Evolutionary conservation across 1,139 yeast genomes (phyloP), one percentile per base, ranked within the genome.

Genomic region (Lodderomyces orthopsilosis): DNA sequence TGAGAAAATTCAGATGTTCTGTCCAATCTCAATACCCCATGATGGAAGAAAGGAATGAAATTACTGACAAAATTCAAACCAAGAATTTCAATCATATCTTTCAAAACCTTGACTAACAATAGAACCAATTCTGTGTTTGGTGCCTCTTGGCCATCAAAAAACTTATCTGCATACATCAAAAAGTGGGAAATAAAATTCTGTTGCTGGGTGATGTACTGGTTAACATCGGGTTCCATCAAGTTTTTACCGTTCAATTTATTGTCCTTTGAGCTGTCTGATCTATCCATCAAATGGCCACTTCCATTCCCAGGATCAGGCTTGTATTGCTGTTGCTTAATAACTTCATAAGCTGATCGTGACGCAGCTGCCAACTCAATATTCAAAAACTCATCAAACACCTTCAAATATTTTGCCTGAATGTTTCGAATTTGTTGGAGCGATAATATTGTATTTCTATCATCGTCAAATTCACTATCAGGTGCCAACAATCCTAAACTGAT

Each of bases 51-150:
- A 5, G 81, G 77, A 7, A 77, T 51, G 41, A 69, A 74, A 51
- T 75, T 75, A 46, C 61, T 63, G 13, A 74, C 52, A 33, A 76
- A 71, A 49, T 77, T 77, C 43, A 75, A 56, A 1, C 82, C 83
- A 46, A 70, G 67, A 24, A 62, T 62, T 1, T 52, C 47, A 14
- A 64, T 49, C 51, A 76, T 53, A 19, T 58, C 54, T 13, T 59
- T 59, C 33, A 75, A 49, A 3, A 66, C 56, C 1, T 51, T 50
- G 1, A 65, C 52, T 26, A 75, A 48, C 15, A 56, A 38, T 2
- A 48, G 48, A 10, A 58, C 61, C 35, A 59, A 54, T 40, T 56
- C 56, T 1, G 61, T 46, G 26, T 58, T 56, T 4, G 61, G 55
- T 9, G 57, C 47, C 7, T 56, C 61, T 34, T 61, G 59, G 30